Percentiles rank a stretch among this genome's conserved stretches.
Conservation (phyloP, 2,329 filamentous ascomycete genomes). For the Claviceps quebecensis region DNA sequence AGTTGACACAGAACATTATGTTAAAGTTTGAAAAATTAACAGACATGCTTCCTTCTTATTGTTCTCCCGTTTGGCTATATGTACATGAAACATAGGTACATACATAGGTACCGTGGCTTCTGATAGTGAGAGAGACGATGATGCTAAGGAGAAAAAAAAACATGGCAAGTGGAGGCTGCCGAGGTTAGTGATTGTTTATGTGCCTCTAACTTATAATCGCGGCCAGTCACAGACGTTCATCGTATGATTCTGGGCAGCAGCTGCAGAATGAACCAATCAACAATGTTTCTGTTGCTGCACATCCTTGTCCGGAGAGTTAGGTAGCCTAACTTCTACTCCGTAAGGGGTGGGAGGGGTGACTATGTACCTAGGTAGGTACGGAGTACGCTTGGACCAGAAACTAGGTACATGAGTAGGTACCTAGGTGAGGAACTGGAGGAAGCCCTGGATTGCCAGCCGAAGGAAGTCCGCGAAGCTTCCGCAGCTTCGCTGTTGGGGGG, state of each 20-base stretch:
- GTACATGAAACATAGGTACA: too few species aligned
- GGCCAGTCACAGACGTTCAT: not conserved
- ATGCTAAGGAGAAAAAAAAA: not conserved
- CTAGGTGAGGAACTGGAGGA: too few species aligned
- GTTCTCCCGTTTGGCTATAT: not conserved
- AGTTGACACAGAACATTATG: not conserved
- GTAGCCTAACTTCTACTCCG: too few species aligned
- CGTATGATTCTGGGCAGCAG: conserved; percentile 4
- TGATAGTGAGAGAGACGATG: not conserved
- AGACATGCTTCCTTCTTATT: not conserved
- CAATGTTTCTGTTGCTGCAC: not conserved
- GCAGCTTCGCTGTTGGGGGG: too few species aligned
- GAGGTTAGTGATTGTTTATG: not conserved
- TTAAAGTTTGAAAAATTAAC: too few species aligned
- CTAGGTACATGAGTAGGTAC: too few species aligned
- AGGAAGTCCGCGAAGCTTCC: too few species aligned
- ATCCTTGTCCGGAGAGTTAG: not conserved
- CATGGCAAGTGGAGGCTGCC: conserved; percentile 1
- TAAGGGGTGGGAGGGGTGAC: too few species aligned
- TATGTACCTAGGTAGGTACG: too few species aligned
- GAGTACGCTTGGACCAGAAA: too few species aligned
- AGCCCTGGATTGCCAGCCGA: too few species aligned
- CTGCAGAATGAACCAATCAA: not conserved
- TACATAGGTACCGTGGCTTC: too few species aligned
- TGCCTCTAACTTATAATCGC: not conserved